Evolutionary conservation across 2,329 filamentous ascomycete species (phyloP), one percentile per base, ranked within the genome.

Genomic region (Alternaria sp.): DNA sequence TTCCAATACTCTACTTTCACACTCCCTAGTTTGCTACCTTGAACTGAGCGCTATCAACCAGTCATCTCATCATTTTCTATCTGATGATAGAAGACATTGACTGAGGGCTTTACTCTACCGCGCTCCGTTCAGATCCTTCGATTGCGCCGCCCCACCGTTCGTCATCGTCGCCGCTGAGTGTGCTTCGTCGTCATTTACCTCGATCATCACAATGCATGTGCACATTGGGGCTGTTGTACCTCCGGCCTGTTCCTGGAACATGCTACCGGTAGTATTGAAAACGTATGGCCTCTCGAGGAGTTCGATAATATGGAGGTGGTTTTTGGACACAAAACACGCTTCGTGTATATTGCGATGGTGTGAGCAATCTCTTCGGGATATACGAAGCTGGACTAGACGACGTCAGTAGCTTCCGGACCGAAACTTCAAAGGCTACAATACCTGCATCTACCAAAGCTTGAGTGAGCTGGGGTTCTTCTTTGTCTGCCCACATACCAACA

Each of bases 311-410:
- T 20, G 16, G 3, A 20, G 22, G 8, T 27, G 1, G 7, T 14
- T 14, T 30, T 18, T 32, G 12, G 49, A 16, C 5, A 5, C n/a
- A 25, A 53, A 44, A 22, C 49, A 54, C 5, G 49, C 55, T 54
- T 54, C 32, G 22, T 45, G 30, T 9, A 54, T 12, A 1, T 36
- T 54, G 41, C 25, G 25, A 18, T 58, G 55, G 14, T 48, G 55
- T 16, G 30, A 11, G 20, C 55, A 58, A 10, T 10, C 1, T 6
- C 12, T 16, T 7, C n/a, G 30, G n/a, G 6, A 20, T 45, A 22
- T 16, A 25, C 11, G 8, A 8, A n/a, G 22, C 20, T 27, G 9
- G 11, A 46, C 55, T 58, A n/a, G 16, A 12, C 44, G 27, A 28
- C 11, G 18, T 58, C 49, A 58, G 25, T n/a, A 40, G 18, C 36